Percentiles rank a stretch among this genome's conserved stretches.
Conservation (phyloP, 306 rosid genomes). For the Astragalus membranaceus region DNA sequence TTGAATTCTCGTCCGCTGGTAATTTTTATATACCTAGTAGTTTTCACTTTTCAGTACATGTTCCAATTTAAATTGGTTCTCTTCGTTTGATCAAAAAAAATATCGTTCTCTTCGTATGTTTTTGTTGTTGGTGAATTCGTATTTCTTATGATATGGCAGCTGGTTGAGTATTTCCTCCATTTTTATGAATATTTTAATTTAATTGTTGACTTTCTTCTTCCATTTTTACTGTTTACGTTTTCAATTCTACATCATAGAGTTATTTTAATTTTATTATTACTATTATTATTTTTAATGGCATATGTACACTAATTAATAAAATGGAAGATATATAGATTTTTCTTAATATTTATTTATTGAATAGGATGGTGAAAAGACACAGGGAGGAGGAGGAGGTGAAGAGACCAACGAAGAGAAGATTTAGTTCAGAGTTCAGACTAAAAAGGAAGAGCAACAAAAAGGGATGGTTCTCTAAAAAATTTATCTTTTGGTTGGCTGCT, state of each 20-base stretch:
- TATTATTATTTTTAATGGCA: no score
- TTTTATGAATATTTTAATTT: no score
- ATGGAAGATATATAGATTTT: no score
- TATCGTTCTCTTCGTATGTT: neutral
- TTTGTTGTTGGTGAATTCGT: no score
- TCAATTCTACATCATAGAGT: no score
- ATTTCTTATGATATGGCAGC: no score
- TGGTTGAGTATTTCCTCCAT: neutral
- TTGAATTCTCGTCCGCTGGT: no score
- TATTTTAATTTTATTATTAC: no score
- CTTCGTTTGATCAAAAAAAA: no score
- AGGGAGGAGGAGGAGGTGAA: conserved; percentile 33
- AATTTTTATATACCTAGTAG: neutral
- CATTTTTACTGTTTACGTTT: neutral
- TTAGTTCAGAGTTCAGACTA: conserved; percentile 21
- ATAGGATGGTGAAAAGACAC: no score
- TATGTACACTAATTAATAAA: no score
- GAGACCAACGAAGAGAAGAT: conserved; percentile 58
- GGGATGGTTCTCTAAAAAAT: neutral
- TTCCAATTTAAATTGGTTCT: neutral
- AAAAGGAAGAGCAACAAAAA: conserved; percentile 34
- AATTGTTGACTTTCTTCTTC: neutral
- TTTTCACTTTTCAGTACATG: no score
- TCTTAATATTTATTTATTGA: neutral
- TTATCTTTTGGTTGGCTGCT: conserved; percentile 20